Evolutionary conservation across 345 rosid genomes (phyloP).

Genomic region (Citrus inodora): DNA sequence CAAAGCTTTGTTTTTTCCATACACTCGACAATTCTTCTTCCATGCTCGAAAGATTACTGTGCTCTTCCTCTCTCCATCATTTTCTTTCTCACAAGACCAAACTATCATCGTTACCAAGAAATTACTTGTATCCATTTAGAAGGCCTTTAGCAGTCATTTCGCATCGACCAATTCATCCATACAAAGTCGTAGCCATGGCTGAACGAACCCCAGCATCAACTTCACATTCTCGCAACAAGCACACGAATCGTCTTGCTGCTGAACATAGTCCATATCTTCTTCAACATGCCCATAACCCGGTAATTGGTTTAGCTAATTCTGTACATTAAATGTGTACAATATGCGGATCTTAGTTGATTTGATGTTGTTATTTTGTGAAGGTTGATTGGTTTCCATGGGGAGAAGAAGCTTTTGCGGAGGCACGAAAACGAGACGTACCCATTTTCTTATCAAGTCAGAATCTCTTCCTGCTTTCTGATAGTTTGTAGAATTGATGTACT

Average conservation of each 20-base stretch:
- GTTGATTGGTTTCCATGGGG: slow-evolving; percentile 97
- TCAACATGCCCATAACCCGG: slow-evolving; percentile 91
- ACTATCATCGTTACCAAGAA: slow-evolving; percentile 17
- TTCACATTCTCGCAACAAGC: slow-evolving; percentile 30
- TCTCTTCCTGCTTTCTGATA: slow-evolving; percentile 9
- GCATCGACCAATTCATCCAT: slow-evolving; percentile 31
- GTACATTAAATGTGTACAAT: no score
- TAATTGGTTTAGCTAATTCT: slow-evolving; percentile 17
- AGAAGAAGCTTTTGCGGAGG: slow-evolving; percentile 87
- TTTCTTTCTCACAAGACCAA: slow-evolving; percentile 22
- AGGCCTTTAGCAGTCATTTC: slow-evolving; percentile 24
- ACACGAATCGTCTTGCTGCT: slow-evolving; percentile 68
- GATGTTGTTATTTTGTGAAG: slow-evolving; percentile 27
- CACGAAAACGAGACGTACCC: slow-evolving; percentile 75
- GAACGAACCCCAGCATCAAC: slow-evolving; percentile 26
- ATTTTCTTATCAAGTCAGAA: slow-evolving; percentile 85
- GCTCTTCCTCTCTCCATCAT: slow-evolving; percentile 25
- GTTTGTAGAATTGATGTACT: slow-evolving; percentile 3
- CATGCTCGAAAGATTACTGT: slow-evolving; percentile 27
- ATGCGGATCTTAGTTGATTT: neutral
- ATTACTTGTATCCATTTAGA: slow-evolving; percentile 11
- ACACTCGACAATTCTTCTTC: slow-evolving; percentile 1
- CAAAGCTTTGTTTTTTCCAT: neutral
- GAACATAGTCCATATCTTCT: slow-evolving; percentile 93
- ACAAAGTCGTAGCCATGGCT: slow-evolving; percentile 46